Conservation (phyloP, 192 early-diverging fungal species). For the Linnemannia hyalina region DNA sequence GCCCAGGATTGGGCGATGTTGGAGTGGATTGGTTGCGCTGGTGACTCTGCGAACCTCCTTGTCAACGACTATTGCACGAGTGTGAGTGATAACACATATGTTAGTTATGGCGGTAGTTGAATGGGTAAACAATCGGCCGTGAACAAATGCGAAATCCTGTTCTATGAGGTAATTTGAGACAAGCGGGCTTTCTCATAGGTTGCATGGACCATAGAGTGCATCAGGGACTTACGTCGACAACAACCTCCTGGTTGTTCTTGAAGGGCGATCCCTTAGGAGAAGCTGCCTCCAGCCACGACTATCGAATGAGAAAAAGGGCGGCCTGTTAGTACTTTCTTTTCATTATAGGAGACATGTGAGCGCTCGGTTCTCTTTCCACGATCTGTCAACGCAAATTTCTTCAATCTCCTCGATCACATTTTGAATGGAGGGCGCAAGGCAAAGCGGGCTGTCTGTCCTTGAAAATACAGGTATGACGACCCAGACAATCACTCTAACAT, state of each 20-base stretch:
- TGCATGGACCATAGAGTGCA: background rate
- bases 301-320: background rate
- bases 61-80: constrained; percentile 6
- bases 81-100: background rate
- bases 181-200: background rate
- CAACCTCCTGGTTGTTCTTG: constrained; percentile 38
- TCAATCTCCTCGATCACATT: background rate
- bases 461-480: background rate
- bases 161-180: background rate
- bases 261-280: constrained; percentile 23
- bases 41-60: constrained; percentile 24
- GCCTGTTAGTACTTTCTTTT: background rate
- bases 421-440: background rate
- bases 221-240: constrained; percentile 22
- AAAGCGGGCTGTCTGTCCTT: background rate
- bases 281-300: constrained; percentile 40
- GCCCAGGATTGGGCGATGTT: constrained; percentile 51
- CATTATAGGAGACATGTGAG: background rate
- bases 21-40: constrained; percentile 37
- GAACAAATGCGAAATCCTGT: background rate
- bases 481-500: background rate
- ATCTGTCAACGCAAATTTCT: too few relatives aligned
- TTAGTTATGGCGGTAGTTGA: background rate
- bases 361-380: background rate
- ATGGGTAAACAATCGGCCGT: constrained; percentile 8